Conservation (phyloP, 1,284 basidiomycete genomes). For the Moniliella sp. region DNA sequence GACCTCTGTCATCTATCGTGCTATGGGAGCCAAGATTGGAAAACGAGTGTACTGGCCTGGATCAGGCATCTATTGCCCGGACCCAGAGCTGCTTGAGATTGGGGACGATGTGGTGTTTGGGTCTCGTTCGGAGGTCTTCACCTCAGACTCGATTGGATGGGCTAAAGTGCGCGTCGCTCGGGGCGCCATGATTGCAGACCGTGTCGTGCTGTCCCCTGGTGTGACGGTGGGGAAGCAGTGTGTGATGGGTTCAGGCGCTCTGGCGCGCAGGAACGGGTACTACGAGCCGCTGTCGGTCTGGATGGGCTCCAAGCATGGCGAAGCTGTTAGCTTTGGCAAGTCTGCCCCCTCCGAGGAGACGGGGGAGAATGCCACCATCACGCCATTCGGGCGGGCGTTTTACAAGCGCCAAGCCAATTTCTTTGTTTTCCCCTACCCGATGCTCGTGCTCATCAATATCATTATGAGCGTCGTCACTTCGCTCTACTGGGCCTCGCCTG, state of each 20-base stretch:
- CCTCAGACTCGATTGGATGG: constrained; percentile 32
- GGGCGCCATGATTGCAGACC: constrained; percentile 33
- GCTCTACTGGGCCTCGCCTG: constrained; percentile 28
- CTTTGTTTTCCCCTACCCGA: constrained; percentile 31
- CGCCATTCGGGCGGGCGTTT: constrained; percentile 31
- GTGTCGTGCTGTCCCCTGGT: constrained; percentile 29
- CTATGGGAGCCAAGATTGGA: constrained; percentile 31
- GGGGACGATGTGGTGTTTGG: constrained; percentile 33
- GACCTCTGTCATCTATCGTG: constrained; percentile 31
- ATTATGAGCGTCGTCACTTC: constrained; percentile 24
- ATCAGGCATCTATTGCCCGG: constrained; percentile 31
- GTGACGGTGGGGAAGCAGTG: constrained; percentile 29
- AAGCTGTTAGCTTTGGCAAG: constrained; percentile 32
- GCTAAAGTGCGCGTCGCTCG: constrained; percentile 29
- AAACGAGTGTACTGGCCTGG: constrained; percentile 34
- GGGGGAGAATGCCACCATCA: constrained; percentile 24
- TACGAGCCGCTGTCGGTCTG: constrained; percentile 33
- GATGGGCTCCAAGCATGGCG: constrained; percentile 33
- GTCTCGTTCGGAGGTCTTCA: constrained; percentile 31
- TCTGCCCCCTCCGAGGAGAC: constrained; percentile 6
- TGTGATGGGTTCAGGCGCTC: constrained; percentile 32
- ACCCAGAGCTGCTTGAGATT: constrained; percentile 32
- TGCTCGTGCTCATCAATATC: constrained; percentile 29
- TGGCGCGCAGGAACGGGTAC: constrained; percentile 27
- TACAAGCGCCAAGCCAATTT: constrained; percentile 32